Percentiles rank a stretch among this genome's conserved stretches.
Conservation (phyloP, 176 grass and related monocot genomes). For the Tillandsia leiboldiana region DNA sequence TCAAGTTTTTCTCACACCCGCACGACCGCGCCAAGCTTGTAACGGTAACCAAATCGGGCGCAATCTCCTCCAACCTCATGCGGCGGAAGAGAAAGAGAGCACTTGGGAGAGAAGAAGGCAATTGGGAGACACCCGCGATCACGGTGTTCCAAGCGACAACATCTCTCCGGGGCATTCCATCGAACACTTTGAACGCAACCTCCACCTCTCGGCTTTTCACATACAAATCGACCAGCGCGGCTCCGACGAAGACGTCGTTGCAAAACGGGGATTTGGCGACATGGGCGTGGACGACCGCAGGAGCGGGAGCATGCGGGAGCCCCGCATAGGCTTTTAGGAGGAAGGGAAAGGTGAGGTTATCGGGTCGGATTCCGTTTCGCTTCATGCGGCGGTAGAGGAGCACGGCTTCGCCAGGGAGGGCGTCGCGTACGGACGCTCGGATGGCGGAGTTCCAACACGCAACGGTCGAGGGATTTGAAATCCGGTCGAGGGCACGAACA, state of each 20-base stretch:
- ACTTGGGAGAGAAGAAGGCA: not conserved
- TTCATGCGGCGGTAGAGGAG: conserved; percentile 9
- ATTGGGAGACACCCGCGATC: not conserved
- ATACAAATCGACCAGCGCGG: not conserved
- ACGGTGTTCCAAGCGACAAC: not conserved
- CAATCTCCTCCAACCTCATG: conserved; percentile 1
- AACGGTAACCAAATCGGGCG: not conserved
- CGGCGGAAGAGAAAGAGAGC: not conserved
- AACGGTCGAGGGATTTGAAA: conserved; percentile 6
- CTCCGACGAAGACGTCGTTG: not conserved
- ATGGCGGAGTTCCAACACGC: conserved; percentile 3
- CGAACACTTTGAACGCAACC: not conserved
- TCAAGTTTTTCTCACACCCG: not conserved
- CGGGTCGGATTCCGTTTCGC: not conserved
- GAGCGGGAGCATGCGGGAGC: not conserved
- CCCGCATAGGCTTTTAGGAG: conserved; percentile 9
- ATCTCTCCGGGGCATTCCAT: not conserved
- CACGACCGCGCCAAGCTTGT: conserved; percentile 5
- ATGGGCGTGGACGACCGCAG: not conserved
- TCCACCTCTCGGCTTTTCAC: conserved; percentile 2
- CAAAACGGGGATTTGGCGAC: conserved; percentile 4
- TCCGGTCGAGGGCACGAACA: not conserved
- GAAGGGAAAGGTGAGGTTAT: conserved; percentile 14
- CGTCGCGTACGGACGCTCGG: not conserved
- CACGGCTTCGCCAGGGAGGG: conserved; percentile 1